Evolutionary conservation across 352 stramenopile genomes (phyloP), one percentile per base, ranked within the genome.

Genomic region (Phytopythium kandeliae): DNA sequence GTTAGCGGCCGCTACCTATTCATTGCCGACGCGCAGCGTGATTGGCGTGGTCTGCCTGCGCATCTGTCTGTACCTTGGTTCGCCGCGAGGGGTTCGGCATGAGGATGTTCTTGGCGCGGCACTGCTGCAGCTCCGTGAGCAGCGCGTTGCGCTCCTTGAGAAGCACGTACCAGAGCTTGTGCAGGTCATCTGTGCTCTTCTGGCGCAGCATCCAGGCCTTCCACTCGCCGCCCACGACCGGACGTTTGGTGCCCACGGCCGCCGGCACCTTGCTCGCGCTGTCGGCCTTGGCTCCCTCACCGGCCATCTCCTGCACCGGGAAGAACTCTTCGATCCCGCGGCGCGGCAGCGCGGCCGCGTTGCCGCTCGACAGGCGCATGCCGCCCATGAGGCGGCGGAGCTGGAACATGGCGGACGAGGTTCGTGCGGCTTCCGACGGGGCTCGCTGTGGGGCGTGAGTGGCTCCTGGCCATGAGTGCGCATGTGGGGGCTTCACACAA

Each of bases 61-160:
- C 34, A 19, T 38, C 9, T 10, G 17, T 31, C 51, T 43, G 36
- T 51, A 75, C 69, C 76, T 89, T 89, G 33, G 63, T 78, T 72
- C 78, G 75, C 68, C 88, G 81, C 55, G 70, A 60, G 1, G 82
- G 70, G 69, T 95, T 89, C 38, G 77, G 74, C 71, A 94, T 87
- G 24, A 54, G 46, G 51, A 93, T 55, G 68, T 87, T 89, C 65
- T 89, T 83, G 55, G 70, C 67, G 52, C 80, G 72, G 54, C 71
- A 86, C 36, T 92, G 72, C 45, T 89, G 76, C 35, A 82, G 74
- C 71, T 99, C 96, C 16, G 96, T 98, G 51, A 98, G 67, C 31
- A 99, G 79, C 73, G 96, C 96, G 61, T 99, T 99, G 55, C 89
- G 87, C 73, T 99, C 96, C 78, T 98, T 98, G 56, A 98, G 96